Base-by-base conservation (phyloP, 2,329 filamentous ascomycete genomes). In the Colletotrichum tofieldiae region DNA sequence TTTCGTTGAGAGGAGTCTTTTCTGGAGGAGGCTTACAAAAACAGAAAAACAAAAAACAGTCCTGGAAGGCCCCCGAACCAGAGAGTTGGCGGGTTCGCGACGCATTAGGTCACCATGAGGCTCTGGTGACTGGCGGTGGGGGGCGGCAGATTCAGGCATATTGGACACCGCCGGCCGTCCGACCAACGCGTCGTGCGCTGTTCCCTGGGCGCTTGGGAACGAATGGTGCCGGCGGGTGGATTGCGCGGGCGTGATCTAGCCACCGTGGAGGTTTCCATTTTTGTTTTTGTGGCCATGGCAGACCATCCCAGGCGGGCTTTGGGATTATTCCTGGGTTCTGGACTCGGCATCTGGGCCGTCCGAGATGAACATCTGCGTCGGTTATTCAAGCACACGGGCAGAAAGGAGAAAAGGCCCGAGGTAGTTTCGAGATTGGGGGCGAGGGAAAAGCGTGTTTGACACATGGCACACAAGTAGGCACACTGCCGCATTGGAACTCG, bases 91-190 rank as follows among this genome's bases (percentile, higher is more conserved):
- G 56, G 35, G 35, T 37, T 41, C 60, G 60, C 47, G 60, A 35
- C 59, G 67, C 63, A 60, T 60, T 20, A 54, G 49, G 62, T 70
- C 55, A 54, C 54, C 39, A 66, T 66, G 62, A 70, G 54, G 67
- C 62, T 70, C 62, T 60, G 61, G 26, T 65, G 43, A 43, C 54
- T 59, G 7, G 51, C 29, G 37, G 20, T 20, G 49, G 29, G 59
- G 55, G 41, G 58, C 49, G 5, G 20, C 20, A 18, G 23, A 32
- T 16, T 29, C 11, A 14, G 14, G 39, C 41, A 35, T 16, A 23
- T 11, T 37, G 8, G 7, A 37, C 32, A 23, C 23, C 41, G 29
- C 35, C 32, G 35, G 9, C 45, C 45, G 35, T 51, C 37, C 35
- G 23, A 20, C 41, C 56, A 20, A 47, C 43, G 1, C 9, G 18